Base-by-base conservation (phyloP, 2,329 filamentous ascomycete genomes). In the Apiospora saccharicola region DNA sequence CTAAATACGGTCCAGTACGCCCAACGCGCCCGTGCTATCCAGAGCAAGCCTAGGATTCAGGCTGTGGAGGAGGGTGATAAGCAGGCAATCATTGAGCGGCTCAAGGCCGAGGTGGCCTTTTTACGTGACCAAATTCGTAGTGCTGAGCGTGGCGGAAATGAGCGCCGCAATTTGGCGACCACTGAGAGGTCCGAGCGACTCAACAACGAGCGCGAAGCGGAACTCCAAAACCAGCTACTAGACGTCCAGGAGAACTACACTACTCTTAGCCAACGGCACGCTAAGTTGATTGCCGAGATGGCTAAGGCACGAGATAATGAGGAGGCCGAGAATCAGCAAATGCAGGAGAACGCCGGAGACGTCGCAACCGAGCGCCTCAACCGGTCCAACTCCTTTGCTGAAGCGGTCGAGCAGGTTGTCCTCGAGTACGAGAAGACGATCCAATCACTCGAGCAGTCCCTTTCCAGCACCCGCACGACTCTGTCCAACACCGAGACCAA, bases 361-460 rank as follows among this genome's bases (percentile, higher is more conserved):
- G 94, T 87, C 76, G 94, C 95, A 0, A 92, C 95, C 34, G 95
- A 98, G 80, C 90, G 96, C 70, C 85, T 98, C 75, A 97, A 98
- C 80, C 92, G 96, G 53, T 99, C 97, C 24, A 98, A 97, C 80
- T 97, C 94, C 0, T 98, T 99, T 80, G 95, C 96, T 1, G 93
- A 97, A 80, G 96, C 96, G 41, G 96, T 99, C 26, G 96, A 99
- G 79, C 94, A 97, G 79, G 94, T 99, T 30, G 94, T 99, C 3
- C 86, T 98, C 68, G 96, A 99, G 83, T 99, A 99, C 80, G 97
- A 99, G 82, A 98, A 97, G 87, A 99, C 97, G 0, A 99, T 99
- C 69, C 95, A 98, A 81, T 93, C 90, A 70, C 88, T 99, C 22
- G 96, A 99, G 82, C 91, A 95, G 69, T 98, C 95, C 1, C 89